phyloP scores from a whole-genome alignment of 495 filamentous ascomycete species.

The Aspergillus homomorphus region DNA sequence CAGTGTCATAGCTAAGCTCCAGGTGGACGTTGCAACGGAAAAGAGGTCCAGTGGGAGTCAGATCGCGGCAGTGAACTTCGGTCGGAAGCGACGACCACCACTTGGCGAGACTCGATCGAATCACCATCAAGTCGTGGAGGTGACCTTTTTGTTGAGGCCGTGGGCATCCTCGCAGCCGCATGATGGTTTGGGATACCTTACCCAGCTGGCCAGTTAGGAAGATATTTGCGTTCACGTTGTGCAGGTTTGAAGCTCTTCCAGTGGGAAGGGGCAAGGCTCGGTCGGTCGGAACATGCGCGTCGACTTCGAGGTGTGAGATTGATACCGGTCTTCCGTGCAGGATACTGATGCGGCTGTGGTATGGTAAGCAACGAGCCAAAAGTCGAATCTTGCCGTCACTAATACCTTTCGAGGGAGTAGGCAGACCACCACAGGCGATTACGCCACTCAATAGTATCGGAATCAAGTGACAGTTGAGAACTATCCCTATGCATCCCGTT shows the following conservation, averaged over 20 bases:
- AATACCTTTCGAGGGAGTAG: slow-evolving; percentile 36
- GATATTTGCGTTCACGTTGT: slow-evolving; percentile 19
- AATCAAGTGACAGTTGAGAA: slow-evolving; percentile 22
- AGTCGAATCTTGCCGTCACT: too few relatives aligned
- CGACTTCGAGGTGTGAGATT: slow-evolving; percentile 29
- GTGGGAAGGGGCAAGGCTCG: slow-evolving; percentile 1
- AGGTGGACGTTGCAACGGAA: slow-evolving; percentile 29
- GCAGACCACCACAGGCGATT: slow-evolving; percentile 43
- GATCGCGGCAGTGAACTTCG: slow-evolving; percentile 15
- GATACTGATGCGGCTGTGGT: slow-evolving; percentile 22
- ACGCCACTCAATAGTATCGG: slow-evolving; percentile 29
- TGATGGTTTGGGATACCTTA: slow-evolving; percentile 11
- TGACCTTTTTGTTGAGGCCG: neutral
- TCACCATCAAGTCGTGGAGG: slow-evolving; percentile 10
- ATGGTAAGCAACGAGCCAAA: neutral
- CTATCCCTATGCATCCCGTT: slow-evolving; percentile 43
- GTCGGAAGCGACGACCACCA: slow-evolving; percentile 17
- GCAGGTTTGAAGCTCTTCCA: slow-evolving; percentile 5
- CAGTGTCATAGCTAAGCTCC: slow-evolving; percentile 30
- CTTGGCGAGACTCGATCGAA: slow-evolving; percentile 7
- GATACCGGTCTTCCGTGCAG: slow-evolving; percentile 40
- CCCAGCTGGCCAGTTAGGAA: slow-evolving; percentile 17
- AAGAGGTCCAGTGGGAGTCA: slow-evolving; percentile 7
- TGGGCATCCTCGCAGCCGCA: slow-evolving; percentile 11
- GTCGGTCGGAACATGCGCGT: slow-evolving; percentile 28